Percentiles rank a stretch among this genome's conserved stretches.
Conservation (phyloP, 2,329 filamentous ascomycete genomes). For the Colletotrichum paranaense region DNA sequence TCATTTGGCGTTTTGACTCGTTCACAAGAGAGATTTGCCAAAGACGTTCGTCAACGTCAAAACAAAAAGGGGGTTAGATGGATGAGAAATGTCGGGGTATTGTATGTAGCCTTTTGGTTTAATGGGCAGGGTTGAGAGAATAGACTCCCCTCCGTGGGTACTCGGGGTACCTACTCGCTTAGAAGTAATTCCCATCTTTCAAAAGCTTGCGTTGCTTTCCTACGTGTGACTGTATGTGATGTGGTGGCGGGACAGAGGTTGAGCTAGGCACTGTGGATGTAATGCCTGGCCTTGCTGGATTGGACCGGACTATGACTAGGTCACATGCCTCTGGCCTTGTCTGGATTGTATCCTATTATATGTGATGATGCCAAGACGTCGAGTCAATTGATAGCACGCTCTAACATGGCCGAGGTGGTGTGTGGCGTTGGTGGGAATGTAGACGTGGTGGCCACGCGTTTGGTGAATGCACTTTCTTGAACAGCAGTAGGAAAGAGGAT, state of each 20-base stretch:
- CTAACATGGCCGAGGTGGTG: too few species aligned
- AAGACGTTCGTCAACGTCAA: background rate
- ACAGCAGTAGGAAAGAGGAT: too few species aligned
- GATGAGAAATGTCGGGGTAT: background rate
- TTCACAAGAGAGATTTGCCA: background rate
- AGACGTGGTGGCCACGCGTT: too few species aligned
- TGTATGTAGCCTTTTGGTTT: constrained; percentile 24
- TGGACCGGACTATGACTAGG: too few species aligned
- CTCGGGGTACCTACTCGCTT: background rate
- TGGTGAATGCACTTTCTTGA: too few species aligned
- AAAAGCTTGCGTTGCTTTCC: background rate
- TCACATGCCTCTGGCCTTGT: too few species aligned
- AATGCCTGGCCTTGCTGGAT: background rate
- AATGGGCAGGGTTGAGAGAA: constrained; percentile 23
- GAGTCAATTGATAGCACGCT: too few species aligned
- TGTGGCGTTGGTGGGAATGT: too few species aligned
- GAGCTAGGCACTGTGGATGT: background rate
- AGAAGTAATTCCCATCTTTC: constrained; percentile 19
- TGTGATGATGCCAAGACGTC: too few species aligned
- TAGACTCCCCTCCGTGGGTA: constrained; percentile 11
- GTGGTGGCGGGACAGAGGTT: background rate
- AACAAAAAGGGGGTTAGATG: background rate
- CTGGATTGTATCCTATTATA: too few species aligned
- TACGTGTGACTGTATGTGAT: too few species aligned
- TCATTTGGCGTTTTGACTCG: constrained; percentile 24